Evolutionary conservation across 345 rosid genomes (phyloP).

Genomic region (Angophora floribunda): DNA sequence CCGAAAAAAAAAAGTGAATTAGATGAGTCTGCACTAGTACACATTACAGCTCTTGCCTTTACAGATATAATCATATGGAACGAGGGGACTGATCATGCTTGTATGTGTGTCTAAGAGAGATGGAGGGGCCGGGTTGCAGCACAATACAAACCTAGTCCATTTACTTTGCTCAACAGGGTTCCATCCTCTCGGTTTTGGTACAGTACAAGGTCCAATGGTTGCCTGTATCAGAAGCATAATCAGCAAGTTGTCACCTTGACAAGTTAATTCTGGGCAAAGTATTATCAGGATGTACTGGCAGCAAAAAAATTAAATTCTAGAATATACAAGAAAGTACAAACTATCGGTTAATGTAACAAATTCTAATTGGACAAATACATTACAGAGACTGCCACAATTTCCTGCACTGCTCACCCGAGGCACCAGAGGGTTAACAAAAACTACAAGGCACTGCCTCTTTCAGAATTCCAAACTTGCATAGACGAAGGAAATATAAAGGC

Average conservation of each 20-base stretch:
- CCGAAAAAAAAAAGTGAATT: background rate
- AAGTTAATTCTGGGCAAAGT: background rate
- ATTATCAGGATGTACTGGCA: background rate
- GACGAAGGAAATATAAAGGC: background rate
- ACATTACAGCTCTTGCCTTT: background rate
- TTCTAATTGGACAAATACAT: background rate
- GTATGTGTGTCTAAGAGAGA: background rate
- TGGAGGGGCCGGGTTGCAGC: background rate
- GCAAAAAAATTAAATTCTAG: background rate
- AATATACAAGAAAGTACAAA: background rate
- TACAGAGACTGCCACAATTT: background rate
- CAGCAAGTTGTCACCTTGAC: background rate
- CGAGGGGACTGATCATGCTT: background rate
- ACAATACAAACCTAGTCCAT: slow-evolving; percentile 77
- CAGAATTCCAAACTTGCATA: background rate
- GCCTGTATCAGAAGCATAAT: slow-evolving; percentile 53
- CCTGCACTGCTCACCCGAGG: background rate
- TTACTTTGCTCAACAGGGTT: slow-evolving; percentile 90
- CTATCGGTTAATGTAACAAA: background rate
- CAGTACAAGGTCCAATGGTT: slow-evolving; percentile 78
- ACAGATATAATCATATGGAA: background rate
- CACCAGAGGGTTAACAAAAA: background rate
- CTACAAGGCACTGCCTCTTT: background rate
- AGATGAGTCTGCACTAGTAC: background rate
- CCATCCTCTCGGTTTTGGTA: slow-evolving; percentile 90